These are phyloP conservation scores for Anthracocystis walkeri DNA, from an alignment of 1,284 basidiomycete species.

Conservation along the genomic window DNA sequence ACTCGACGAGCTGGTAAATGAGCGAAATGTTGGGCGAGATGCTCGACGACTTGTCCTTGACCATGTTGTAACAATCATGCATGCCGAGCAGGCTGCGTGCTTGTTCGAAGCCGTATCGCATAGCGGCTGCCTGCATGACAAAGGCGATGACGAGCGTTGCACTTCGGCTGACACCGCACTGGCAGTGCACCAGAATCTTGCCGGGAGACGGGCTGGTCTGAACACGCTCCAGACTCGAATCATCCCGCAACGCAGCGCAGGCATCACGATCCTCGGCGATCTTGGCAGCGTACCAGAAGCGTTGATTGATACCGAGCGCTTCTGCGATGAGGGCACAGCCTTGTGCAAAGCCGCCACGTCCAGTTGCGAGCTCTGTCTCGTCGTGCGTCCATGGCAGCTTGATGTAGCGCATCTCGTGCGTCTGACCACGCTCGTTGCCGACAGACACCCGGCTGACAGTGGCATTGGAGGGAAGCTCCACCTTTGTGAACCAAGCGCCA, in stretches of 20 bases:
- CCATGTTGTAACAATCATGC: slow-evolving; percentile 91
- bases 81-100: slow-evolving; percentile 74
- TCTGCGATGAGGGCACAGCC: slow-evolving; percentile 63
- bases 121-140: slow-evolving; percentile 90
- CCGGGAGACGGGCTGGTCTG: slow-evolving; percentile 30
- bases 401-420: slow-evolving; percentile 75
- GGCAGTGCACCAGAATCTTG: slow-evolving; percentile 71
- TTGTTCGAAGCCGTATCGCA: slow-evolving; percentile 72
- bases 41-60: slow-evolving; percentile 70
- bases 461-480: slow-evolving; percentile 56
- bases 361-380: slow-evolving; percentile 58
- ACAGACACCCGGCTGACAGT: slow-evolving; percentile 43
- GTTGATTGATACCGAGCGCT: slow-evolving; percentile 76
- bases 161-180: slow-evolving; percentile 94
- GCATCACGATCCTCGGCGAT: slow-evolving; percentile 70
- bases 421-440: slow-evolving; percentile 20
- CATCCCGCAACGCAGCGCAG: slow-evolving; percentile 72
- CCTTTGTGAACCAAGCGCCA: slow-evolving; percentile 37
- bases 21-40: slow-evolving; percentile 85
- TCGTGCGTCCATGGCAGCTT: slow-evolving; percentile 92
- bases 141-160: slow-evolving; percentile 93
- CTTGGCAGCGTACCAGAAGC: slow-evolving; percentile 67
- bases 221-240: slow-evolving; percentile 29
- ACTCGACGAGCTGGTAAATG: slow-evolving; percentile 95
- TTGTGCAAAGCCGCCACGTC: slow-evolving; percentile 55